Evolutionary conservation across 495 filamentous ascomycete species (phyloP).

Genomic region (Bacidia rubella): DNA sequence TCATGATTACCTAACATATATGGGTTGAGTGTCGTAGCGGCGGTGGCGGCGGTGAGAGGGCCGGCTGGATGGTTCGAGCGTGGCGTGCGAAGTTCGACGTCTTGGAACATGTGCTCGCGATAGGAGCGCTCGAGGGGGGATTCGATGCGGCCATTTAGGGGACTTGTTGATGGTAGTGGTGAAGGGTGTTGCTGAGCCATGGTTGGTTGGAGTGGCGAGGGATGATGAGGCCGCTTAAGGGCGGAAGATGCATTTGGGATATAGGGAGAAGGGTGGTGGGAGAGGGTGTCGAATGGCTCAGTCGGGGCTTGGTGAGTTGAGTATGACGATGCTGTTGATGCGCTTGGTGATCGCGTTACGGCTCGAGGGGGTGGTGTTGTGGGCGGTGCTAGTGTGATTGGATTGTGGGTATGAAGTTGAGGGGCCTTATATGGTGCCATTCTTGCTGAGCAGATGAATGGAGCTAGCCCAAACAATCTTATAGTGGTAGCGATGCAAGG

Average conservation of each 20-base stretch:
- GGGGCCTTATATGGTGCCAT: no score
- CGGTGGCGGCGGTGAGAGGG: not conserved
- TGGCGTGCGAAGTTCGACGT: not conserved
- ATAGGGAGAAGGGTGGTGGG: no score
- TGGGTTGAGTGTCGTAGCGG: not conserved
- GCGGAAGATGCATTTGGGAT: not conserved
- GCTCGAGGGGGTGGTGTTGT: not conserved
- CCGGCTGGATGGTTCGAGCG: no score
- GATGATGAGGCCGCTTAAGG: not conserved
- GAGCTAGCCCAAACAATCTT: no score
- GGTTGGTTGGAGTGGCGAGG: not conserved
- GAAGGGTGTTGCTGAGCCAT: not conserved
- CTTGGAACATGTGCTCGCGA: not conserved
- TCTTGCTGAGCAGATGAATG: no score
- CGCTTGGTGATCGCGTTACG: not conserved
- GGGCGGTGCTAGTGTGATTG: not conserved
- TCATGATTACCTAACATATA: no score
- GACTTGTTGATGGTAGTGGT: not conserved
- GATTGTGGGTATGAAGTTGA: no score
- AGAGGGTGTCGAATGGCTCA: not conserved
- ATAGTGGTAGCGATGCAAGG: no score
- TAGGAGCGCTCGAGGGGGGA: not conserved
- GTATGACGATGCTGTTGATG: not conserved
- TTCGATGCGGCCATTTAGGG: not conserved
- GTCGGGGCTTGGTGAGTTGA: not conserved